Conservation (phyloP, 805 yeast genomes). For the Ogataea haglerorum region DNA sequence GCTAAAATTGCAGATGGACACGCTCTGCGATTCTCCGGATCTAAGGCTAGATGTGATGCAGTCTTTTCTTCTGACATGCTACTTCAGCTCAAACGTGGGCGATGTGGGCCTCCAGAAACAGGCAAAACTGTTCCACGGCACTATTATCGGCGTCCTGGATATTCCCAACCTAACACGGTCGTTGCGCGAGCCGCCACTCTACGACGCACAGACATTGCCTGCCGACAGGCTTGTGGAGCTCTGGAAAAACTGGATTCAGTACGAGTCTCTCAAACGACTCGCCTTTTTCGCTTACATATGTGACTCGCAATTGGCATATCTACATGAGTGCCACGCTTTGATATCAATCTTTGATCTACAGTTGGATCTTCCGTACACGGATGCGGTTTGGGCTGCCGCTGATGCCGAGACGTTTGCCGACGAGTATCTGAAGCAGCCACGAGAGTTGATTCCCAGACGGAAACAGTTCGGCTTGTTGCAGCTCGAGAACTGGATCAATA, state of each 20-base stretch:
- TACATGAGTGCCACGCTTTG: constrained; percentile 32
- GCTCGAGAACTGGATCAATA: constrained; percentile 7
- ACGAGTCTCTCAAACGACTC: constrained; percentile 43
- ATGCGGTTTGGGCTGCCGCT: constrained; percentile 41
- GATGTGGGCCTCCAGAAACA: constrained; percentile 15
- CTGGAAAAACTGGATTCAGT: constrained; percentile 43
- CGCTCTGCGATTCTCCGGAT: constrained; percentile 12
- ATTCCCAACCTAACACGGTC: constrained; percentile 24
- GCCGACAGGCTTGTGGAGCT: no score
- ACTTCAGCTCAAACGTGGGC: constrained; percentile 28
- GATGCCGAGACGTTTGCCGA: constrained; percentile 22
- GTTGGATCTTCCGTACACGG: constrained; percentile 44
- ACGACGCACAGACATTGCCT: no score
- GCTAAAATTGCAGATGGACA: constrained; percentile 15
- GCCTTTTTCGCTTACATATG: constrained; percentile 40
- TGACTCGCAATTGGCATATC: constrained; percentile 39
- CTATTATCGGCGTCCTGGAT: constrained; percentile 18
- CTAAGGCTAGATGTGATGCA: constrained; percentile 25
- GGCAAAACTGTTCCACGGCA: constrained; percentile 11
- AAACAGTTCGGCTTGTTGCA: constrained; percentile 9
- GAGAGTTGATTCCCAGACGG: constrained; percentile 16
- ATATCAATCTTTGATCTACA: constrained; percentile 42
- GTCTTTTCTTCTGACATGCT: constrained; percentile 24
- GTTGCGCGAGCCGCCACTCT: constrained; percentile 22
- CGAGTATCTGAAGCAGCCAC: constrained; percentile 31